Base-by-base conservation (phyloP, 2,329 filamentous ascomycete species). In the Fusarium sambucinum region DNA sequence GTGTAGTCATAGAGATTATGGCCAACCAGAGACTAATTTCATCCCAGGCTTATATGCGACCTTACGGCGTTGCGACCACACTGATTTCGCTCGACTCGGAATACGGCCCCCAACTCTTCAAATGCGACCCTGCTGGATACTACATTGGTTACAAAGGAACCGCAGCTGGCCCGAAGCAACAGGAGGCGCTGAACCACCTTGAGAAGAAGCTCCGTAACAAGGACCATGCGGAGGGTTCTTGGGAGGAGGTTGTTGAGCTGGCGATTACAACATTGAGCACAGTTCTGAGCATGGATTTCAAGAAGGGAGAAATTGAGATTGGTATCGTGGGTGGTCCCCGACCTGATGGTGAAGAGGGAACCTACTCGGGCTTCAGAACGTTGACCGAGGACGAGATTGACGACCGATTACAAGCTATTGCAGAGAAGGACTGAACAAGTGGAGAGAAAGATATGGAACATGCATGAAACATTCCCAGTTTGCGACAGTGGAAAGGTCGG, bases 141-240 rank as follows among this genome's bases (percentile, higher is more conserved):
- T 98, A 96, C 79, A 94, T 95, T 58, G 96, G 96, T 72, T 99
- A 98, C 90, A 98, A 98, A 85, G 96, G 93, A 72, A 98, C 96
- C 46, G 93, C 96, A 54, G 96, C 96, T 10, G 96, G 96, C 8
- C 96, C 96, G 55, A 99, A 99, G 85, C 95, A 97, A 81, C 96
- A 99, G 81, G 96, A 99, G 86, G 96, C 96, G 68, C 89, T 98
- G 79, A 99, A 99, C 82, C 94, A 97, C 80, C 86, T 99, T 61
- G 96, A 99, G 88, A 98, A 98, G 90, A 98, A 98, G 87, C 89
- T 99, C 81, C 97, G 97, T 86, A 97, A 97, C 90, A 97, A 97
- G 89, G 94, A 98, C 77, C 86, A 87, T 75, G 96, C 95, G 35
- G 92, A 96, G 59, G 96, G 96, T 65, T 90, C 85, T 77, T 99